phyloP scores from a whole-genome alignment of 2,329 filamentous ascomycete genomes.

The Ascochyta fabae region DNA sequence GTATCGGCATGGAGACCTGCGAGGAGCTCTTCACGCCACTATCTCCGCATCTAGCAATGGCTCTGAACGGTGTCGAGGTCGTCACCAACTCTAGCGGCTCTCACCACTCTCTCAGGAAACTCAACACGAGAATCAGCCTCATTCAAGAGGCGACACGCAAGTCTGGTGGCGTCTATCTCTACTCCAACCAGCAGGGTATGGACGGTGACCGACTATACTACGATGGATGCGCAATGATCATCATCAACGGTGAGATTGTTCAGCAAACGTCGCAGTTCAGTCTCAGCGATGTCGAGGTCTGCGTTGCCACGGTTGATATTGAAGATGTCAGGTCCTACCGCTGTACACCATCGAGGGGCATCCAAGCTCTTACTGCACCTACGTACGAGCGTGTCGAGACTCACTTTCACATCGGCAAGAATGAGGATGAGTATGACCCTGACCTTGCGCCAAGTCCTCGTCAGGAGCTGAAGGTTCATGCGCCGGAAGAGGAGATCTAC shows the following conservation, averaged over 20 bases:
- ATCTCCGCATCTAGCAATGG: conserved; percentile 64
- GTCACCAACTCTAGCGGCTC: conserved; percentile 71
- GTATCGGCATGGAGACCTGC: conserved; percentile 69
- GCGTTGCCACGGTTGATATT: conserved; percentile 63
- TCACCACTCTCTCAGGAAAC: conserved; percentile 72
- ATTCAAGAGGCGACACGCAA: conserved; percentile 72
- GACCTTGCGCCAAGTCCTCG: conserved; percentile 54
- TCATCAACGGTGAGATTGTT: conserved; percentile 67
- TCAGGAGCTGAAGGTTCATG: conserved; percentile 61
- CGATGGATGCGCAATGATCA: conserved; percentile 66
- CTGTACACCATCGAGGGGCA: conserved; percentile 60
- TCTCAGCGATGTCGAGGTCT: conserved; percentile 60
- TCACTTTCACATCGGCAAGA: conserved; percentile 54
- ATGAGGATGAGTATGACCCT: conserved; percentile 53
- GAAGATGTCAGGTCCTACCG: conserved; percentile 73
- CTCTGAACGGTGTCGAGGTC: conserved; percentile 74
- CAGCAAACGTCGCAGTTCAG: conserved; percentile 72
- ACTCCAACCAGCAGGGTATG: conserved; percentile 66
- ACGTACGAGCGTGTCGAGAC: conserved; percentile 56
- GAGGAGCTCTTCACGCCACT: conserved; percentile 53
- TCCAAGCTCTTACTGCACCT: conserved; percentile 62
- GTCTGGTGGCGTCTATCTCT: conserved; percentile 66
- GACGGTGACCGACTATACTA: conserved; percentile 46
- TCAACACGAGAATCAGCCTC: conserved; percentile 67
- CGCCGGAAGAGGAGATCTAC: conserved; percentile 69